Evolutionary conservation across 345 rosid species (phyloP).

Genomic region (Lepidium sativum): DNA sequence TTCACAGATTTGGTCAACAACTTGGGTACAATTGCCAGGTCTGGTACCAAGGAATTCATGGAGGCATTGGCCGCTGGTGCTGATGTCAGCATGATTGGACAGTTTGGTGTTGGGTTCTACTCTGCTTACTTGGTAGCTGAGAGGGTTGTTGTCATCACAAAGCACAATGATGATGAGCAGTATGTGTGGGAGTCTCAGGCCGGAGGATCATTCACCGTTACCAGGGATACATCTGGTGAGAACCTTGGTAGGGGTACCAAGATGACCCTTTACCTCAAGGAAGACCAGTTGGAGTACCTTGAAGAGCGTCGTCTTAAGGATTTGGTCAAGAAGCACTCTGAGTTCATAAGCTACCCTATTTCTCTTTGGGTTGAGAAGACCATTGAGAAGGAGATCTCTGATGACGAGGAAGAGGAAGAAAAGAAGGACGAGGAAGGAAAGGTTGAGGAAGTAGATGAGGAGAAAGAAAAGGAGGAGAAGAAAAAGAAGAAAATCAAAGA

Average conservation of each 20-base stretch:
- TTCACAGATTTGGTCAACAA: too few relatives aligned
- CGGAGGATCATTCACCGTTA: slow-evolving; percentile 6
- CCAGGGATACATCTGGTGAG: slow-evolving; percentile 67
- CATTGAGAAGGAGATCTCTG: slow-evolving; percentile 75
- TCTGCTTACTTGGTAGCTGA: too few relatives aligned
- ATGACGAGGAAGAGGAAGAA: slow-evolving; percentile 72
- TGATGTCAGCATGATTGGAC: too few relatives aligned
- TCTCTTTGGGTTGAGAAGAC: slow-evolving; percentile 88
- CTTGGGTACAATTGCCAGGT: too few relatives aligned
- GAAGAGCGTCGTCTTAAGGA: slow-evolving; percentile 85
- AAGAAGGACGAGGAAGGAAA: slow-evolving; percentile 74
- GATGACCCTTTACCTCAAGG: slow-evolving; percentile 64
- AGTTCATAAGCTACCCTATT: slow-evolving; percentile 79
- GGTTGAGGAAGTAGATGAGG: slow-evolving; percentile 75
- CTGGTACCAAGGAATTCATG: too few relatives aligned
- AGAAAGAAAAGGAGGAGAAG: slow-evolving; percentile 59
- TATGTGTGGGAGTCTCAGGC: too few relatives aligned
- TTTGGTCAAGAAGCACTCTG: slow-evolving; percentile 79
- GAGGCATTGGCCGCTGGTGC: too few relatives aligned
- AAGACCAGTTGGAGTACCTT: slow-evolving; percentile 85
- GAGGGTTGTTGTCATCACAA: too few relatives aligned
- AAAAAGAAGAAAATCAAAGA: slow-evolving; percentile 86
- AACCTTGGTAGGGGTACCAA: slow-evolving; percentile 69
- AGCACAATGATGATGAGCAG: too few relatives aligned
- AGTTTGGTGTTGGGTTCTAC: too few relatives aligned